Evolutionary conservation across 768 basidiomycete genomes (phyloP).

Genomic region (Sporobolomyces roseus): DNA sequence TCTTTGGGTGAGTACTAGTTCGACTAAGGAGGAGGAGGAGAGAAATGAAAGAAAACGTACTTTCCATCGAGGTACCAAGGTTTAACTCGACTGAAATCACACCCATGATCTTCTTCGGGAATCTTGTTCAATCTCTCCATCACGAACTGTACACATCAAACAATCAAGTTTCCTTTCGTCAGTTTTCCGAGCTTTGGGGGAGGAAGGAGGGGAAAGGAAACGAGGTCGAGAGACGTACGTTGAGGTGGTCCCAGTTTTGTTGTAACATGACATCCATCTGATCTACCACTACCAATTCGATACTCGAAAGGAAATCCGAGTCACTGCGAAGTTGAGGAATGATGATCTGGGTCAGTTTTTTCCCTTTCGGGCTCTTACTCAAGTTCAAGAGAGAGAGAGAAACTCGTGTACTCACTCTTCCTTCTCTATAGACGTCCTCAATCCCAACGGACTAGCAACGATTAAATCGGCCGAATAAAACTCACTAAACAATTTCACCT

Average conservation of each 20-base stretch:
- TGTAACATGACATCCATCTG: constrained; percentile 87
- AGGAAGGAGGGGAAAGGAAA: neutral
- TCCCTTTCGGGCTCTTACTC: neutral
- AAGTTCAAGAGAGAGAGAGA: neutral
- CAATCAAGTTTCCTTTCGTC: neutral
- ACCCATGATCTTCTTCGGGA: constrained; percentile 86
- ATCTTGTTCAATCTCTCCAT: constrained; percentile 78
- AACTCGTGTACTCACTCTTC: constrained; percentile 64
- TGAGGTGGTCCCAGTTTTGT: constrained; percentile 99
- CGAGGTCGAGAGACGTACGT: constrained; percentile 54
- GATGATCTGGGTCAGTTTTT: too few species aligned
- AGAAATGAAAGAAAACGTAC: constrained; percentile 55
- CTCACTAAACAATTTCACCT: constrained; percentile 81
- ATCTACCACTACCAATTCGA: constrained; percentile 85
- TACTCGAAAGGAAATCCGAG: constrained; percentile 85
- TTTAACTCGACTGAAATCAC: constrained; percentile 94
- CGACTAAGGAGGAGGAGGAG: constrained; percentile 9
- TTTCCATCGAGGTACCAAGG: constrained; percentile 95
- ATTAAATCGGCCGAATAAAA: constrained; percentile 90
- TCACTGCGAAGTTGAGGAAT: constrained; percentile 54
- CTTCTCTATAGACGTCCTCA: constrained; percentile 87
- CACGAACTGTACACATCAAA: constrained; percentile 52
- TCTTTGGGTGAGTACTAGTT: too few species aligned
- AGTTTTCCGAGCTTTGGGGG: neutral
- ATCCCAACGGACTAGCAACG: constrained; percentile 84